Conservation (phyloP, 805 yeast genomes). For the Saccharomycopsis schoenii region DNA sequence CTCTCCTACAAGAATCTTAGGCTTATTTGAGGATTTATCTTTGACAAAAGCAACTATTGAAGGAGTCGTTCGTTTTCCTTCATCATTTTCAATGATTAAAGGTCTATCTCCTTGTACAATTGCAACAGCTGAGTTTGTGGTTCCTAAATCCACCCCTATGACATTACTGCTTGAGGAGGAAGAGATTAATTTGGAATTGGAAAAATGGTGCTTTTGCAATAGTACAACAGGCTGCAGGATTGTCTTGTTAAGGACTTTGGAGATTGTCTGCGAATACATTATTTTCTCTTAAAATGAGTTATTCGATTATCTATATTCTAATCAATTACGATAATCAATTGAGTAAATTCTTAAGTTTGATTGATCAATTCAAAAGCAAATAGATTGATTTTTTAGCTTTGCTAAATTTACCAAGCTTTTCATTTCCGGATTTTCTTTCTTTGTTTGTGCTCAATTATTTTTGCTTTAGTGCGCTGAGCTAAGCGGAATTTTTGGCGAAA, state of each 20-base stretch:
- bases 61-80: constrained; percentile 74
- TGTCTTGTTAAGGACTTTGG: not conserved
- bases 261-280: not conserved
- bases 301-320: too few relatives aligned
- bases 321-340: too few relatives aligned
- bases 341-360: too few relatives aligned
- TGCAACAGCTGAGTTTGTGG: constrained; percentile 83
- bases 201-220: not conserved
- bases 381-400: too few relatives aligned
- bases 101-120: constrained; percentile 56
- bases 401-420: too few relatives aligned
- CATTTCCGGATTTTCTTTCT: too few relatives aligned
- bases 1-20: constrained; percentile 45
- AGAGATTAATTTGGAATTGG: not conserved
- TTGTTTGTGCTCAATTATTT: too few relatives aligned
- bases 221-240: not conserved
- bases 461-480: too few relatives aligned
- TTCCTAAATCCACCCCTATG: constrained; percentile 76
- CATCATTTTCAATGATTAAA: constrained; percentile 62
- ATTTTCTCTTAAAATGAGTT: too few relatives aligned
- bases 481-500: too few relatives aligned
- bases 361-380: too few relatives aligned
- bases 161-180: constrained; percentile 26
- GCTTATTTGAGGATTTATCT: constrained; percentile 17
- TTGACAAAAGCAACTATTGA: constrained; percentile 62